Percentiles rank a stretch among this genome's conserved stretches.
These are phyloP conservation scores for Secale cereale DNA, from an alignment of 176 grass and related monocot species.

Conservation along the genomic window DNA sequence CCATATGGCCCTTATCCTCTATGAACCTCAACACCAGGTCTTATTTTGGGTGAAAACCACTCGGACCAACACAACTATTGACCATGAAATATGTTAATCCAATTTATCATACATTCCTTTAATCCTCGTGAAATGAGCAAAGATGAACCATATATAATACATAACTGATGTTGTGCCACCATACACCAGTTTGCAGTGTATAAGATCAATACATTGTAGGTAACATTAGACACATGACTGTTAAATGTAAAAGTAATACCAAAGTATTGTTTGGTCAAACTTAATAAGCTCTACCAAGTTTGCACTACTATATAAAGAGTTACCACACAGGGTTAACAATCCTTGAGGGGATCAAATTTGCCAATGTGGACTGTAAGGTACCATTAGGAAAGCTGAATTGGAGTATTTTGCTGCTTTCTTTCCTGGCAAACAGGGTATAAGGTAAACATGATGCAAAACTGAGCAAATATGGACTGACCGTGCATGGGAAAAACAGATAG, in stretches of 20 bases:
- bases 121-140: neutral
- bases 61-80: neutral
- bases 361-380: neutral
- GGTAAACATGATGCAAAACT: neutral
- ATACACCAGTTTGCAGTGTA: neutral
- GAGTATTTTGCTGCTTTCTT: neutral
- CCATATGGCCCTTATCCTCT: neutral
- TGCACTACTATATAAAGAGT: neutral
- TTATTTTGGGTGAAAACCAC: no score
- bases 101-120: neutral
- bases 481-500: neutral
- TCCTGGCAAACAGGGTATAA: neutral
- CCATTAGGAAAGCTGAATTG: neutral
- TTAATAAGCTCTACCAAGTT: neutral
- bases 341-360: neutral
- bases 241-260: neutral
- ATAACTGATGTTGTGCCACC: neutral
- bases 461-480: neutral
- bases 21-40: neutral
- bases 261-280: neutral
- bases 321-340: neutral
- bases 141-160: neutral
- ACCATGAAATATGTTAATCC: neutral
- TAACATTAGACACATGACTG: neutral
- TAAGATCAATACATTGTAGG: neutral